Evolutionary conservation across 2,329 filamentous ascomycete species (phyloP), one percentile per base, ranked within the genome.

Genomic region (Lasiodiplodia sp.): DNA sequence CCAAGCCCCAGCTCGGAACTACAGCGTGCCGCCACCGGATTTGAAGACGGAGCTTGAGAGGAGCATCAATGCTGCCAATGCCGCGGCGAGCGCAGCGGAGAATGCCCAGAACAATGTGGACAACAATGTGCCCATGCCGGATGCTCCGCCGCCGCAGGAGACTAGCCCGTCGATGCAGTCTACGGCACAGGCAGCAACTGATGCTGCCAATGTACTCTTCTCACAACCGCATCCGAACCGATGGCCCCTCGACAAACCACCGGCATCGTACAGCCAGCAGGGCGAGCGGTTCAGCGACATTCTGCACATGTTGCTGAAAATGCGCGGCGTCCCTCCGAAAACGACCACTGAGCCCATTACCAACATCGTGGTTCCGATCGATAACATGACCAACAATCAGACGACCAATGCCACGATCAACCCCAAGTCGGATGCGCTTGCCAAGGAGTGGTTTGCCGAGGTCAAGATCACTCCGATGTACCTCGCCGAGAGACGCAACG

Each of bases 231-330:
- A 76, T 28, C 75, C 76, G 1, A 53, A 52, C 38, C 75, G 71
- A 63, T 89, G 87, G 86, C 86, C 86, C 2, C 79, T 88, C 12
- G 83, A 87, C 70, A 83, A 83, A 69, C 79, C 82, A 4, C 85
- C 87, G 1, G 78, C 80, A 0, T 80, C 83, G 55, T 87, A 87
- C 71, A 85, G 83, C 57, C 81, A 81, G 56, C 87, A 89, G 76
- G 87, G 85, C 51, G 84, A 87, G 66, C 82, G 82, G n/a, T 88
- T 90, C 70, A 83, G 85, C 23, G 84, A 87, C 64, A 84, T 88
- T 38, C 77, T 89, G 4, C 82, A 84, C 68, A 87, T 87, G 81
- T 77, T 89, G 38, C 78, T 89, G 58, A 85, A 85, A 71, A 87
- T 89, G 84, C 85, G 87, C 7, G 79, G 78, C 14, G 78, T 85